Evolutionary conservation across 2,329 filamentous ascomycete species (phyloP).

Genomic region (Lasiodiplodia hormozganensis): DNA sequence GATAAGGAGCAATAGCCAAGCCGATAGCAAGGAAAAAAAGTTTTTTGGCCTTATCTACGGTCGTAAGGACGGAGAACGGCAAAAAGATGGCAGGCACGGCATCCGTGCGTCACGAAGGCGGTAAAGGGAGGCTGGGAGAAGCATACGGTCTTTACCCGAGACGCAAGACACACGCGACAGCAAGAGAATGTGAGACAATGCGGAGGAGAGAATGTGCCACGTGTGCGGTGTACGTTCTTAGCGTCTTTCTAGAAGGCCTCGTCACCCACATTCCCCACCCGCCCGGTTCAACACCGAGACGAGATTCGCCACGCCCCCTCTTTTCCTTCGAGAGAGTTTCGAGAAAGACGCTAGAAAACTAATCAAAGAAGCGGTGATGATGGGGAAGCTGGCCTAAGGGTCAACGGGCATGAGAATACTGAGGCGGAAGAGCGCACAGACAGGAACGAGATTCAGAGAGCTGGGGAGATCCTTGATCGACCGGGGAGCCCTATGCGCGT

Average conservation of each 20-base stretch:
- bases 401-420: constrained; percentile 9
- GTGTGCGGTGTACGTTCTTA: constrained; percentile 2
- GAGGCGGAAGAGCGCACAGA: constrained; percentile 15
- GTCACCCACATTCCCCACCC: constrained; percentile 22
- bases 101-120: constrained; percentile 3
- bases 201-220: constrained; percentile 13
- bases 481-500: constrained; percentile 22
- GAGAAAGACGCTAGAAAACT: constrained; percentile 17
- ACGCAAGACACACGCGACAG: neutral
- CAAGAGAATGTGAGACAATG: constrained; percentile 8
- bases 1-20: neutral
- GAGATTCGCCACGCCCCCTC: neutral
- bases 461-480: constrained; percentile 25
- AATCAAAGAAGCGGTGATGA: constrained; percentile 26
- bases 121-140: neutral
- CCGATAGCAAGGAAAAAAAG: neutral
- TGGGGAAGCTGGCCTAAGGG: constrained; percentile 11
- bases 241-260: constrained; percentile 19
- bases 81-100: neutral
- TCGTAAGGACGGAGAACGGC: neutral
- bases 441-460: constrained; percentile 18
- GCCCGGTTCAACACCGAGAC: neutral
- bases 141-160: neutral
- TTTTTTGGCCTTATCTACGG: constrained; percentile 2
- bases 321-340: constrained; percentile 8